A percentile compares a stretch with the other conserved stretches of the same genome.
These are phyloP conservation scores for Coemansia sp. DNA, from an alignment of 192 early-diverging fungal species.

Conservation along the genomic window DNA sequence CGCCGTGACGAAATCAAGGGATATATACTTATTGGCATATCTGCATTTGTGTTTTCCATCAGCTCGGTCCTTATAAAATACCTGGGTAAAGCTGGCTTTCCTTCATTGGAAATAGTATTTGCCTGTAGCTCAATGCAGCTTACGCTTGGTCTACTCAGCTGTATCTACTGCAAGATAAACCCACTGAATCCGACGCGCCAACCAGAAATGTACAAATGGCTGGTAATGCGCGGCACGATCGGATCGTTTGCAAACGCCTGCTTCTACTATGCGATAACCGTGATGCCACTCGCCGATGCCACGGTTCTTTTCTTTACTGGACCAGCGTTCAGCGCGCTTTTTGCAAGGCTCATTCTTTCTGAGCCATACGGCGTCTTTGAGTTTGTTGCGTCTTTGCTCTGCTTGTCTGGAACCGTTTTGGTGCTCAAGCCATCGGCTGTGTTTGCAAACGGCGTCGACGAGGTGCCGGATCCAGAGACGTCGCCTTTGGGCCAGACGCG, in stretches of 20 bases:
- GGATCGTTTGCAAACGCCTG: constrained; percentile 65
- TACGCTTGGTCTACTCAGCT: constrained; percentile 56
- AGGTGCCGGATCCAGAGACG: not conserved
- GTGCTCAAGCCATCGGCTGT: constrained; percentile 63
- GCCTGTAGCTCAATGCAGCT: constrained; percentile 68
- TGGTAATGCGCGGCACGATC: constrained; percentile 62
- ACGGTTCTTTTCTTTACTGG: constrained; percentile 76
- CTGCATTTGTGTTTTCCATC: constrained; percentile 51
- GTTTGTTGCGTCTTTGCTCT: constrained; percentile 51
- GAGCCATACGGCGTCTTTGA: constrained; percentile 66
- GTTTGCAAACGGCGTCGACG: constrained; percentile 18
- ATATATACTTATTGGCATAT: not conserved
- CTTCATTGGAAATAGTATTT: constrained; percentile 72
- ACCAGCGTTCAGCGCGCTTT: constrained; percentile 71
- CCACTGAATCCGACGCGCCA: constrained; percentile 55
- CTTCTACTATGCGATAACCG: constrained; percentile 68
- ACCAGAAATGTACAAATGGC: constrained; percentile 46
- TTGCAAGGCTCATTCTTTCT: constrained; percentile 59
- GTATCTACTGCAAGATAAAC: constrained; percentile 49
- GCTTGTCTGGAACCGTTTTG: constrained; percentile 62
- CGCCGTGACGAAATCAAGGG: not conserved
- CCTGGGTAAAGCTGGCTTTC: constrained; percentile 55
- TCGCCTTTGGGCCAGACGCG: constrained; percentile 3
- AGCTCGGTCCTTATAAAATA: constrained; percentile 72
- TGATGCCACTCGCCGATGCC: constrained; percentile 70